Evolutionary conservation across 1,284 basidiomycete genomes (phyloP), one percentile per base, ranked within the genome.

Genomic region (Baeospora myosura): DNA sequence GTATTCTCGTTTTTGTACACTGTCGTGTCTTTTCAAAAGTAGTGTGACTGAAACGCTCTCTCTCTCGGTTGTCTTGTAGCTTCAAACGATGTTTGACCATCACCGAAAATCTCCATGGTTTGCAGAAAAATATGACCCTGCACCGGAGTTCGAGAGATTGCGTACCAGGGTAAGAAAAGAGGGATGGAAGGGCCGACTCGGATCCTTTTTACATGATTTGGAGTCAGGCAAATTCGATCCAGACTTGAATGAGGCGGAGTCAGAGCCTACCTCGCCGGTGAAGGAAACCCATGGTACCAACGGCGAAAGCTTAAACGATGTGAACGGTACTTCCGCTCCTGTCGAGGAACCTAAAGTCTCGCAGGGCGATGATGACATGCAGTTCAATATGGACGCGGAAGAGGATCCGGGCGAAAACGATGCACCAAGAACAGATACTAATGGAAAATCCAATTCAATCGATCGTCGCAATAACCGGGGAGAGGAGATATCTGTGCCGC

Each of bases 31-130:
- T 33, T 50, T 41, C n/a, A n/a, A 31, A 46, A 41, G 8, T 28
- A 8, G 8, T 44, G 46, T 55, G 52, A 54, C 57, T 60, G 60
- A 65, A 58, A 58, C 52, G 58, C 48, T 53, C 61, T n/a, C n/a
- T n/a, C n/a, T n/a, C n/a, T n/a, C n/a, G n/a, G n/a, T n/a, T 58
- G 59, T 68, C 63, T 68, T 71, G 62, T 73, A 89, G 88, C 76
- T 94, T 54, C 88, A 88, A 68, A 84, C 83, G 44, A 84, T 95
- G 71, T 94, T 89, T 72, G 82, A 94, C 34, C 86, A 89, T 59
- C 91, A 94, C 66, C 78, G 81, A 62, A 85, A 86, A 57, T 88
- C 88, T 16, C 83, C 87, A 6, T 97, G 93, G 93, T 96, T 95
- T 68, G 78, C 81, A 46, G 93, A 97, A 69, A 89, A 89, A 61